Evolutionary conservation across 2,329 filamentous ascomycete genomes (phyloP), one percentile per base, ranked within the genome.

Genomic region (Macrophomina tecta): DNA sequence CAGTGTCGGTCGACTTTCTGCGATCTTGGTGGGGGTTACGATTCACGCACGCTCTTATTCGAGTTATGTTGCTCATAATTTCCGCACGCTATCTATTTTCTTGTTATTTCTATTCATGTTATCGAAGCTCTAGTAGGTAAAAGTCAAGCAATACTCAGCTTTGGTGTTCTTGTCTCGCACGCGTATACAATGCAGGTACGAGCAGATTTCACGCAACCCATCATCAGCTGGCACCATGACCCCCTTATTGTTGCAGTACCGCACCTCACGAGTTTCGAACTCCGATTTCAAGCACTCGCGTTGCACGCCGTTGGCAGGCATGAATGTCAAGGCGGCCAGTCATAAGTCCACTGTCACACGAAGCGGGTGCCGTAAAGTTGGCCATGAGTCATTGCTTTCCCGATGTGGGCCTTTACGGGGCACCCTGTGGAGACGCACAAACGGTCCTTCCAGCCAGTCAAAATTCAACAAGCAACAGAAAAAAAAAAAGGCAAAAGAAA

Each of bases 201-300:
- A 23, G 23, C 23, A 2, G 23, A 23, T 23, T 23, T 23, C 23
- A 23, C 23, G 23, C 23, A 23, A 23, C 23, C 23, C 23, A 23
- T 23, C 23, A 12, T 9, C 30, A 5, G 18, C 32, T 40, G 2
- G 14, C 36, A 12, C 11, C 34, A 16, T 12, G 38, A 16, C 18
- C 11, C 36, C 18, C 38, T 34, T 38, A 11, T 52, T 40, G 8
- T n/a, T 11, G 12, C 30, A 53, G 1, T 52, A 14, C n/a, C 16
- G 52, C 52, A 16, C 36, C 14, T 23, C 30, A 48, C 40, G 40
- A 36, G 56, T 61, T 61, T 61, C 56, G 56, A 61, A 61, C 56
- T 18, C n/a, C 53, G 16, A 58, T 58, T 58, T 23, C 18, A 18
- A 18, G 8, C 5, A 40, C 18, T 0, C 5, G 38, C 12, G 12